A percentile compares a stretch with the other conserved stretches of the same genome.
Evolutionary conservation across 768 basidiomycete species (phyloP).

Genomic region (Lentinula lateritia): DNA sequence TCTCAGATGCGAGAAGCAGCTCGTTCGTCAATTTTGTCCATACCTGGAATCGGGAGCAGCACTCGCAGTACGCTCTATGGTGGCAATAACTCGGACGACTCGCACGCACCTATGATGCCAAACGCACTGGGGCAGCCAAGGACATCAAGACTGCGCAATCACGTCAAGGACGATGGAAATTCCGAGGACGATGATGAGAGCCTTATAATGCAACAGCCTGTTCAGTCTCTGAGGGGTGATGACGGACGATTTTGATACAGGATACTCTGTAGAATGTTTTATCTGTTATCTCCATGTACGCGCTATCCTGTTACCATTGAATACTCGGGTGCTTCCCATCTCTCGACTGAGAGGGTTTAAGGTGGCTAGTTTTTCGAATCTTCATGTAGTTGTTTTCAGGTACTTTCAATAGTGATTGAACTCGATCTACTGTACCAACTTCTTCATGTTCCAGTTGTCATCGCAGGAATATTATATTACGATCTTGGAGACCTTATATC

Average conservation of each 20-base stretch:
- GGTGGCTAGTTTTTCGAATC: no score
- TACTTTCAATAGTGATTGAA: no score
- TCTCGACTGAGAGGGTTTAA: no score
- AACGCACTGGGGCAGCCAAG: slow-evolving; percentile 37
- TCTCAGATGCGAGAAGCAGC: slow-evolving; percentile 75
- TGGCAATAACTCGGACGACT: slow-evolving; percentile 49
- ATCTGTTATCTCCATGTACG: no score
- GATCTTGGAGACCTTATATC: no score
- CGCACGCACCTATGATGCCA: slow-evolving; percentile 47
- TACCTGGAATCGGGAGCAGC: slow-evolving; percentile 36
- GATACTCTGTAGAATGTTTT: no score
- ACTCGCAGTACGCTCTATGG: slow-evolving; percentile 46
- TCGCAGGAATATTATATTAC: no score
- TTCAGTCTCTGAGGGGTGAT: background rate
- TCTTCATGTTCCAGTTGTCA: no score
- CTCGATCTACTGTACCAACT: no score
- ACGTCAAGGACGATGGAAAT: slow-evolving; percentile 43
- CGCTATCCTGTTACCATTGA: no score
- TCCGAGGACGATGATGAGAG: slow-evolving; percentile 23
- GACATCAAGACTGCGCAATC: slow-evolving; percentile 46
- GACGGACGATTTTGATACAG: slow-evolving; percentile 10
- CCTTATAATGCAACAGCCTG: background rate
- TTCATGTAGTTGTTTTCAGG: no score
- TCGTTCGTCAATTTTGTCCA: slow-evolving; percentile 56
- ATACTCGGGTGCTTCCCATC: no score